A percentile compares a stretch with the other conserved stretches of the same genome.
Evolutionary conservation across 2,329 filamentous ascomycete species (phyloP).

Genomic region (Didymella exigua): DNA sequence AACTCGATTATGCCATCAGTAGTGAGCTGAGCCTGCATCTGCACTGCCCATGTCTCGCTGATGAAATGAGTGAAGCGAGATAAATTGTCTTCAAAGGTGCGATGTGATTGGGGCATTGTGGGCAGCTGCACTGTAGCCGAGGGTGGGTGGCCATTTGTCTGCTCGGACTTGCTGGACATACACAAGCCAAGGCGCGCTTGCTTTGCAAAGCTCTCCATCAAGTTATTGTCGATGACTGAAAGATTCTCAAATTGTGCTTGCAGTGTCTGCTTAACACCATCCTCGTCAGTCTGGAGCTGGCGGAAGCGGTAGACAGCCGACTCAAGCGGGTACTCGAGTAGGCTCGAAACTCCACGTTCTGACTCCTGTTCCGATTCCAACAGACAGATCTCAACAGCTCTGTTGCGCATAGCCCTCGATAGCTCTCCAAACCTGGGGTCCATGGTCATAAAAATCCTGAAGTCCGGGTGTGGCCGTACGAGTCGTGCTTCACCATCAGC

Average conservation of each 20-base stretch:
- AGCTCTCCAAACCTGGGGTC: slow-evolving; percentile 91
- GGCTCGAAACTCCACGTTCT: neutral
- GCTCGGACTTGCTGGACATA: neutral
- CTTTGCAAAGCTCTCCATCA: slow-evolving; percentile 40
- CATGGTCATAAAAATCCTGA: slow-evolving; percentile 91
- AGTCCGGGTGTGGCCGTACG: slow-evolving; percentile 81
- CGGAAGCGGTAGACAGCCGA: slow-evolving; percentile 49
- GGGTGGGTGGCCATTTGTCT: slow-evolving; percentile 6
- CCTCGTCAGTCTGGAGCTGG: slow-evolving; percentile 26
- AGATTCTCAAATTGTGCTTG: slow-evolving; percentile 46
- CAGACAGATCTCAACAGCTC: slow-evolving; percentile 87
- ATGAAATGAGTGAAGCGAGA: slow-evolving; percentile 43
- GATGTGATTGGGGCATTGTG: neutral
- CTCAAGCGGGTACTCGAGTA: slow-evolving; percentile 44
- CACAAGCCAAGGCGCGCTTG: slow-evolving; percentile 31
- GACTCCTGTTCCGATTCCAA: slow-evolving; percentile 25
- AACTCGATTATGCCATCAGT: slow-evolving; percentile 25
- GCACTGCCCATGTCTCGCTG: slow-evolving; percentile 26
- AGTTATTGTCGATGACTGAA: slow-evolving; percentile 35
- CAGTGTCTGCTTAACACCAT: slow-evolving; percentile 14
- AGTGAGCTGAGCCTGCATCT: slow-evolving; percentile 12
- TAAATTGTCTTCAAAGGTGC: slow-evolving; percentile 6
- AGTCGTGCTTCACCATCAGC: slow-evolving; percentile 80
- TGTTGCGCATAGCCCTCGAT: slow-evolving; percentile 94
- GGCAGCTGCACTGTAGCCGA: neutral